Evolutionary conservation across 2,329 filamentous ascomycete genomes (phyloP), one percentile per base, ranked within the genome.

Genomic region (Fusarium devonianum): DNA sequence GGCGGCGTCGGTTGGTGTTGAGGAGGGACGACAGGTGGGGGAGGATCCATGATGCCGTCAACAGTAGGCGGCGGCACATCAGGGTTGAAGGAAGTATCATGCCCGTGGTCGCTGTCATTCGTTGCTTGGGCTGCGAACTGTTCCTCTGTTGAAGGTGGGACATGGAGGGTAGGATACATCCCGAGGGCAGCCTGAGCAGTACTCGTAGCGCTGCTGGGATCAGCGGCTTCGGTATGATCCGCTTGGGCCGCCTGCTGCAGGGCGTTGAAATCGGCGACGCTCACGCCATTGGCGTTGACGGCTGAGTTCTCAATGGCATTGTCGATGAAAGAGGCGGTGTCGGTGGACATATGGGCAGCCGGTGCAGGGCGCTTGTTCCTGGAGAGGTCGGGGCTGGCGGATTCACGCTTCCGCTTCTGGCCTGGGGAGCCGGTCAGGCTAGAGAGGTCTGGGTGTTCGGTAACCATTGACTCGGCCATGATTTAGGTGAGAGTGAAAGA

Each of bases 111-210:
- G 21, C 42, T 44, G 53, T 73, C 71, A n/a, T 61, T 56, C 10
- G 71, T 69, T 3, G 72, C 68, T 62, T 84, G 81, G n/a, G 77
- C 75, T 5, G 80, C 80, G 66, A 85, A 85, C 12, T 82, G 80
- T 69, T 84, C 81, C 61, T 84, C 81, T 0, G 82, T 84, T 3
- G 80, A 74, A 16, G 77, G 75, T 3, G 82, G 81, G 3, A 84
- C 78, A 56, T 84, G 81, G 3, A 85, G 71, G 2, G 81, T 82
- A 5, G 82, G 82, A 63, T 83, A 85, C 76, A 85, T 82, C 46
- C 78, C 78, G 3, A 85, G 71, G 19, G 82, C 82, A 10, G 82
- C 82, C 29, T 83, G 82, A 5, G 82, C 82, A 11, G 82, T 85
- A 60, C 75, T 84, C 4, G 82, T 82, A 14, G 80, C 82, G 61